Evolutionary conservation across 2,329 filamentous ascomycete species (phyloP).

Genomic region (Penicillium expansum): DNA sequence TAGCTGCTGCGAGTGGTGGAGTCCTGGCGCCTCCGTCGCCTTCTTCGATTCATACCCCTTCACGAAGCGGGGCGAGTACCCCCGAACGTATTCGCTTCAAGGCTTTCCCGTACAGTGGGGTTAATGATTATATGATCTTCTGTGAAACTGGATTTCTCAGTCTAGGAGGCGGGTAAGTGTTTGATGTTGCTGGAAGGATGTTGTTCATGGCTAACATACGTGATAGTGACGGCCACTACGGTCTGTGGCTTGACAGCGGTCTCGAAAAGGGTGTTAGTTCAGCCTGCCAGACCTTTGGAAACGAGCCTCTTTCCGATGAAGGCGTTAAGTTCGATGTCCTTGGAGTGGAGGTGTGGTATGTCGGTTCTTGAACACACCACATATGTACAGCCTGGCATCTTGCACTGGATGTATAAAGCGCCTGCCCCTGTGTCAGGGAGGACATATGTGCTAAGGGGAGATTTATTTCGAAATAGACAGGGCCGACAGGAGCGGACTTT

Average conservation of each 20-base stretch:
- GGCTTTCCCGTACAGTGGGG: slow-evolving; percentile 90
- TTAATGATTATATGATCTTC: slow-evolving; percentile 96
- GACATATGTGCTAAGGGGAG: not conserved
- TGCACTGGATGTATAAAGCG: slow-evolving; percentile 5
- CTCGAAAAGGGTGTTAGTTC: slow-evolving; percentile 82
- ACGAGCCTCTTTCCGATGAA: slow-evolving; percentile 88
- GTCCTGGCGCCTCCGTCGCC: slow-evolving; percentile 26
- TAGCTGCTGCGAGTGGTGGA: slow-evolving; percentile 25
- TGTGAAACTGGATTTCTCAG: slow-evolving; percentile 83
- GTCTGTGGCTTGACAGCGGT: slow-evolving; percentile 85
- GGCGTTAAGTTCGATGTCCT: slow-evolving; percentile 88
- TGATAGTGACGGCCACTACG: slow-evolving; percentile 73
- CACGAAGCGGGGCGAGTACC: slow-evolving; percentile 52
- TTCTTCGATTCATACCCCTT: slow-evolving; percentile 23
- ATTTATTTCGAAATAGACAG: not conserved
- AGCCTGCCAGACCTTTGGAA: slow-evolving; percentile 86
- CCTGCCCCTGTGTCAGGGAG: not conserved
- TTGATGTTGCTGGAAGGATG: not conserved
- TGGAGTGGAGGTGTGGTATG: slow-evolving; percentile 89
- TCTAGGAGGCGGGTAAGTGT: slow-evolving; percentile 69
- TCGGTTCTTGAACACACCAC: slow-evolving; percentile 55
- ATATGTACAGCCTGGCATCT: not conserved
- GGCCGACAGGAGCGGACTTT: not conserved
- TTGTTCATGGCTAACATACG: slow-evolving; percentile 8
- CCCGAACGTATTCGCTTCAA: slow-evolving; percentile 87